Percentiles rank a stretch among this genome's conserved stretches.
phyloP scores from a whole-genome alignment of 768 basidiomycete genomes.

The Thelephora aurantiotincta region DNA sequence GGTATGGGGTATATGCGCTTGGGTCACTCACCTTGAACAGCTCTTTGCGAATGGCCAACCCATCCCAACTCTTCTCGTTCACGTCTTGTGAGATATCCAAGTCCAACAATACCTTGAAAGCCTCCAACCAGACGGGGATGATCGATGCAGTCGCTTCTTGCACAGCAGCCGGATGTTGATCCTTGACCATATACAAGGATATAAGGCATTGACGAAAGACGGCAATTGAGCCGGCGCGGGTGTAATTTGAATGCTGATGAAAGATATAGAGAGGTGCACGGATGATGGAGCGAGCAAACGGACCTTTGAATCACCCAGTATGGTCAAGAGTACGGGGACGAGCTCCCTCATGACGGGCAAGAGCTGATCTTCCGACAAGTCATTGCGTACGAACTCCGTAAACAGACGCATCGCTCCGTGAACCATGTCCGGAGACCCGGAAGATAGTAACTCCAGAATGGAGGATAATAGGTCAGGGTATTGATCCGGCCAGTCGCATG shows the following conservation, averaged over 20 bases:
- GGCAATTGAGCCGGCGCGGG: conserved; percentile 72
- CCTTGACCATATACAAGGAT: conserved; percentile 90
- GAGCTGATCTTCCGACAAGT: conserved; percentile 90
- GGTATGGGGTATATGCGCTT: neutral
- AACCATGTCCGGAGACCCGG: conserved; percentile 56
- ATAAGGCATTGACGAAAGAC: conserved; percentile 87
- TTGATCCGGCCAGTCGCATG: conserved; percentile 94
- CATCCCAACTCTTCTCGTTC: conserved; percentile 61
- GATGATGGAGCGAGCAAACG: conserved; percentile 8
- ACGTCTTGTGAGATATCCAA: conserved; percentile 53
- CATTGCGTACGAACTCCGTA: conserved; percentile 86
- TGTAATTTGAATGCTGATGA: conserved; percentile 63
- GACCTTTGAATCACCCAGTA: conserved; percentile 69
- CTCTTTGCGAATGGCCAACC: conserved; percentile 64
- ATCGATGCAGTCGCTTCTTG: conserved; percentile 71
- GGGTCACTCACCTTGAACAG: conserved; percentile 56
- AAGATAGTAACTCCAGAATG: conserved; percentile 66
- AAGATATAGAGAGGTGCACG: neutral
- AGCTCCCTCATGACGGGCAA: conserved; percentile 82
- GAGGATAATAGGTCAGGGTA: conserved; percentile 75
- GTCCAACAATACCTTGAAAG: conserved; percentile 65
- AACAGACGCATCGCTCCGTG: conserved; percentile 97
- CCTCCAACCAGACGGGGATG: conserved; percentile 85
- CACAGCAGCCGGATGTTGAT: conserved; percentile 77
- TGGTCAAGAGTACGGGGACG: conserved; percentile 69